Conservation (phyloP, 306 rosid genomes). For the Fragaria iinumae region DNA sequence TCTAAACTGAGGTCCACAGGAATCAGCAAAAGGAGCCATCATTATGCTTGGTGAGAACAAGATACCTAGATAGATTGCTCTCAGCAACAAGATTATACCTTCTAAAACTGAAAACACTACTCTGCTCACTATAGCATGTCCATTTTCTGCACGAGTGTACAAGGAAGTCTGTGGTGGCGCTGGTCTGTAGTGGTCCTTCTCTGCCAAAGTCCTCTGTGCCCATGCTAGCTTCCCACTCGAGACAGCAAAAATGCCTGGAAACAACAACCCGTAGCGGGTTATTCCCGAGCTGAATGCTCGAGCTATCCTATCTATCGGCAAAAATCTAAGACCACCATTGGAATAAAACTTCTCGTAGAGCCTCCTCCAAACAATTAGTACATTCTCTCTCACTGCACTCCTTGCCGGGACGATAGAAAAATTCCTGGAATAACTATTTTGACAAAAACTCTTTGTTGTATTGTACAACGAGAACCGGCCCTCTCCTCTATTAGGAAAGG, state of each 20-base stretch:
- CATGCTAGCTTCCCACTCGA: constrained; percentile 78
- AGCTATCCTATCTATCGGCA: constrained; percentile 63
- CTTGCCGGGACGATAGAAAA: constrained; percentile 43
- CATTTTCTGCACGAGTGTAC: constrained; percentile 76
- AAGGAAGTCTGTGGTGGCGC: constrained; percentile 47
- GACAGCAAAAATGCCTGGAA: constrained; percentile 83
- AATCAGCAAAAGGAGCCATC: constrained; percentile 85
- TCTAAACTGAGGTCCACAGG: constrained; percentile 66
- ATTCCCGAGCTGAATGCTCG: constrained; percentile 86
- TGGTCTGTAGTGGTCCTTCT: constrained; percentile 33
- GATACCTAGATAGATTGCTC: constrained; percentile 73
- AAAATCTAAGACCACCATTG: constrained; percentile 41
- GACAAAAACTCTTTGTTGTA: constrained; percentile 35
- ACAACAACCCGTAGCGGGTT: constrained; percentile 63
- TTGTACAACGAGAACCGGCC: constrained; percentile 40
- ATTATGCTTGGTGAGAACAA: constrained; percentile 82
- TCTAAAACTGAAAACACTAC: constrained; percentile 53
- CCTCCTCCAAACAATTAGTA: constrained; percentile 67
- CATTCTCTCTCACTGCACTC: constrained; percentile 42
- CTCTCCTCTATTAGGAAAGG: constrained; percentile 39
- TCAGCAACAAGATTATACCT: constrained; percentile 56
- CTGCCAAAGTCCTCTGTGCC: constrained; percentile 54
- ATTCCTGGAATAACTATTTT: constrained; percentile 34
- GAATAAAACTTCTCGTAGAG: constrained; percentile 51
- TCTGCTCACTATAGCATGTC: constrained; percentile 56